Percentiles rank a stretch among this genome's conserved stretches.
phyloP scores from a whole-genome alignment of 257 asterid genomes.

The Nemophila menziesii region DNA sequence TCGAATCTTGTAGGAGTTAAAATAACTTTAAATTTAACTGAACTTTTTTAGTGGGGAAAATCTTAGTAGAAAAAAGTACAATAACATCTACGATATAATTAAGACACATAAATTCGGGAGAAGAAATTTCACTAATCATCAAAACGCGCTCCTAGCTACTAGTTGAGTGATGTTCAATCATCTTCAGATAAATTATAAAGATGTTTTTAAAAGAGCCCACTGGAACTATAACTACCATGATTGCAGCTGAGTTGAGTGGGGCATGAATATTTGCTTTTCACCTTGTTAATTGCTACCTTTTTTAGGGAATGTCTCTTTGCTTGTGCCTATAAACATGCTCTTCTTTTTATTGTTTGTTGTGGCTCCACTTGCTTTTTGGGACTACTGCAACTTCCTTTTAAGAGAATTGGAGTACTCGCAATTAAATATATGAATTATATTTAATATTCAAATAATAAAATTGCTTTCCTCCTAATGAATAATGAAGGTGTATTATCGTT shows the following conservation, averaged over 20 bases:
- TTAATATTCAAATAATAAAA: not conserved
- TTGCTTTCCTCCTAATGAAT: not conserved
- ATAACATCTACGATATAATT: too few relatives aligned
- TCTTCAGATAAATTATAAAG: not conserved
- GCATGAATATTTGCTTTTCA: slow-evolving; percentile 10
- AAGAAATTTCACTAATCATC: too few relatives aligned
- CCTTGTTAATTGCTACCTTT: slow-evolving; percentile 12
- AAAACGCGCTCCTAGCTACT: too few relatives aligned
- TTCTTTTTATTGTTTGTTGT: slow-evolving; percentile 8
- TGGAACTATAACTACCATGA: slow-evolving; percentile 13
- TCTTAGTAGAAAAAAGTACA: too few relatives aligned
- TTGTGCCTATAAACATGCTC: slow-evolving; percentile 18
- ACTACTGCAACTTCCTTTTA: slow-evolving; percentile 15
- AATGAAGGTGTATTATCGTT: too few relatives aligned
- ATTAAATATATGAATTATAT: not conserved
- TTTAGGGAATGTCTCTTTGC: slow-evolving; percentile 31
- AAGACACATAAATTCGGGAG: too few relatives aligned
- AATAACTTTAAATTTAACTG: too few relatives aligned
- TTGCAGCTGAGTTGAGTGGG: slow-evolving; percentile 20
- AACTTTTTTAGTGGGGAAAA: too few relatives aligned
- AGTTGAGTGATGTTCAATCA: slow-evolving; percentile 1
- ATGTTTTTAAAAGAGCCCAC: slow-evolving; percentile 4
- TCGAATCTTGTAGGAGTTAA: too few relatives aligned
- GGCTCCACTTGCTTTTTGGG: slow-evolving; percentile 16
- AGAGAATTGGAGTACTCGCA: slow-evolving; percentile 1